A percentile compares a stretch with the other conserved stretches of the same genome.
phyloP scores from a whole-genome alignment of 768 basidiomycete genomes.

The Sarcodon aspratus region DNA sequence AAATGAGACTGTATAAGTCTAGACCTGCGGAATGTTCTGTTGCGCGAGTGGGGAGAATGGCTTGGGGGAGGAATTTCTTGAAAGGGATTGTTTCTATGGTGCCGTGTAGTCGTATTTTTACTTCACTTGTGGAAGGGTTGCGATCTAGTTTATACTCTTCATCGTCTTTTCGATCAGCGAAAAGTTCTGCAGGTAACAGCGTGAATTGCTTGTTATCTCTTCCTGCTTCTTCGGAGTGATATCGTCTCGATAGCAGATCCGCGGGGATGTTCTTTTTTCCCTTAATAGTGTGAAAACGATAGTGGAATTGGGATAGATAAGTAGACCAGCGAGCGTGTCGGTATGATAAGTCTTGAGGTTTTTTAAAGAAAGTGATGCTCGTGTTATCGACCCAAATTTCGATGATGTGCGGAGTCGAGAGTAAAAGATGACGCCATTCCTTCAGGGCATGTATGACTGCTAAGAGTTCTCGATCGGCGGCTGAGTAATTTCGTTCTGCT shows the following conservation, averaged over 20 bases:
- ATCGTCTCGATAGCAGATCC: neutral
- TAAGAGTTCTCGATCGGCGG: constrained; percentile 30
- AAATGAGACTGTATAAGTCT: too few species aligned
- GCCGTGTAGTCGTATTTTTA: too few species aligned
- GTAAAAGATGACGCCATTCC: constrained; percentile 20
- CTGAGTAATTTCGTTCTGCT: constrained; percentile 23
- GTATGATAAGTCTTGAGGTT: constrained; percentile 12
- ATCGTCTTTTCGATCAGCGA: too few species aligned
- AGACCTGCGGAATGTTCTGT: too few species aligned
- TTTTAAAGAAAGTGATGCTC: constrained; percentile 15
- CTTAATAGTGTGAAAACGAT: constrained; percentile 4
- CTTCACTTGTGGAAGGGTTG: too few species aligned
- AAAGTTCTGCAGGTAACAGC: too few species aligned
- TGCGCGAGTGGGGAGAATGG: too few species aligned
- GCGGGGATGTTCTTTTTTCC: neutral
- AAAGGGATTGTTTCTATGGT: too few species aligned
- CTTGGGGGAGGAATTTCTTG: too few species aligned
- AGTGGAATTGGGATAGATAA: constrained; percentile 9
- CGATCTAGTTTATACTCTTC: too few species aligned
- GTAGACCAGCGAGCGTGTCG: constrained; percentile 21
- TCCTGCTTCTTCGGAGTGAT: too few species aligned
- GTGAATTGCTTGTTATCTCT: too few species aligned
- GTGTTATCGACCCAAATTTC: constrained; percentile 12
- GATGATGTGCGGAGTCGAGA: constrained; percentile 5
- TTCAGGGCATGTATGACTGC: constrained; percentile 24